Evolutionary conservation across 148 eudicot species (phyloP).

Genomic region (Selenicereus undatus): DNA sequence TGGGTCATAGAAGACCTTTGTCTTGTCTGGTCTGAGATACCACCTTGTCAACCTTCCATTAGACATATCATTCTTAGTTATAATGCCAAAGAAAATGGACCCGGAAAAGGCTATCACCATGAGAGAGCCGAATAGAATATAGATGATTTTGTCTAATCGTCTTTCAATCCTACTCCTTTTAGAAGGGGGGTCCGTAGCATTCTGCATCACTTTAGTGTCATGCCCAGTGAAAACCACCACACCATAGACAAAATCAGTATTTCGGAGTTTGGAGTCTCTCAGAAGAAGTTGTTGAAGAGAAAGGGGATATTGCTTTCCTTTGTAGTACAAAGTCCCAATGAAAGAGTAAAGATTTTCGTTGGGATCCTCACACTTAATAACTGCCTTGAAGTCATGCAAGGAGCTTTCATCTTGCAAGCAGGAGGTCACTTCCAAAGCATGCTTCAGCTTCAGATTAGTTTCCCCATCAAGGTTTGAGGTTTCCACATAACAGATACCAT

Average conservation of each 20-base stretch:
- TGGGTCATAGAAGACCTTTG: constrained; percentile 35
- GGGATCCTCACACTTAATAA: constrained; percentile 50
- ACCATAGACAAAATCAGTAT: constrained; percentile 41
- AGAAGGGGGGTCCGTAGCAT: constrained; percentile 47
- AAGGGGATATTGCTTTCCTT: constrained; percentile 40
- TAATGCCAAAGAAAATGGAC: constrained; percentile 44
- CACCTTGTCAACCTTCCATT: constrained; percentile 33
- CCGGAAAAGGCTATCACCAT: constrained; percentile 36
- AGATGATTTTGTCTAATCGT: constrained; percentile 45
- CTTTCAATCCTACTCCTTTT: constrained; percentile 45
- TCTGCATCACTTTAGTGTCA: constrained; percentile 52
- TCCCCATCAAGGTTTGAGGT: constrained; percentile 54
- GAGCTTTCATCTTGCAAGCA: constrained; percentile 32
- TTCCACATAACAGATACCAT: constrained; percentile 48
- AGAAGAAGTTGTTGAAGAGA: constrained; percentile 44
- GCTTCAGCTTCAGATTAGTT: constrained; percentile 49
- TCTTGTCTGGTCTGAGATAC: constrained; percentile 49
- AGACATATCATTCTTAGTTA: constrained; percentile 32
- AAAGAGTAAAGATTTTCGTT: constrained; percentile 46
- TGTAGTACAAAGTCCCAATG: constrained; percentile 36
- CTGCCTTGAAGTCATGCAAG: constrained; percentile 35
- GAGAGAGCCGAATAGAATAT: constrained; percentile 35
- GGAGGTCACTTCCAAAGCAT: constrained; percentile 42
- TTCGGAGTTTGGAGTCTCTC: constrained; percentile 51
- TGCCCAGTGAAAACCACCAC: constrained; percentile 48